phyloP scores from a whole-genome alignment of 2,329 filamentous ascomycete genomes.

The Dactylellina leptospora region DNA sequence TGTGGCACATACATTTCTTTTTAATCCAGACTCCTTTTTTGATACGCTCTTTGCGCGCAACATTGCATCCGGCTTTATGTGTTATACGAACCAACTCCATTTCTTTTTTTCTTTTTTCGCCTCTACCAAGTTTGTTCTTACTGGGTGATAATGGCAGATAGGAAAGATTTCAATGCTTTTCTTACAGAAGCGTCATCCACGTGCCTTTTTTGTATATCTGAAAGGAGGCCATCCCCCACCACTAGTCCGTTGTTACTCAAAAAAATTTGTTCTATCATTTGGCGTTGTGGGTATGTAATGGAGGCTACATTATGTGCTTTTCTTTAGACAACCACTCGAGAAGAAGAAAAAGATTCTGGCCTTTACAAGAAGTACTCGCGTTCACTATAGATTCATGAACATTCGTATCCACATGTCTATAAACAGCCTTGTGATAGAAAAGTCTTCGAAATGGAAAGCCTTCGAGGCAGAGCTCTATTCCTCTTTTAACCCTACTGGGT shows the following conservation, averaged over 20 bases:
- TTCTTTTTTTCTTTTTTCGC: neutral
- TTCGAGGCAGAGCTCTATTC: no score
- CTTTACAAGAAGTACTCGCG: conserved; percentile 12
- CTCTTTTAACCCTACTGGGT: neutral
- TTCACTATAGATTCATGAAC: neutral
- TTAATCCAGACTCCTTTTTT: conserved; percentile 9
- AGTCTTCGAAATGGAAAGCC: neutral
- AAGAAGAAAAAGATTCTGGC: no score
- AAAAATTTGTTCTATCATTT: conserved; percentile 48
- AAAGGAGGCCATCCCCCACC: conserved; percentile 10
- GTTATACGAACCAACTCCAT: conserved; percentile 3
- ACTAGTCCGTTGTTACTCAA: neutral
- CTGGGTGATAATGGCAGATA: conserved; percentile 27
- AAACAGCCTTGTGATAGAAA: neutral
- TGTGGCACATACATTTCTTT: neutral
- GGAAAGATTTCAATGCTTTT: conserved; percentile 17
- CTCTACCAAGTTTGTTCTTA: conserved; percentile 16
- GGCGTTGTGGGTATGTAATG: conserved; percentile 44
- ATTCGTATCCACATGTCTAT: conserved; percentile 12
- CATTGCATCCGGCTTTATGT: conserved; percentile 22
- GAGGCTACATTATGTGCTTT: conserved; percentile 46
- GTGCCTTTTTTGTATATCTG: conserved; percentile 25
- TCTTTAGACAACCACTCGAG: conserved; percentile 31
- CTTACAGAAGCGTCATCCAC: conserved; percentile 23
- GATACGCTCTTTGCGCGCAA: conserved; percentile 29